phyloP scores from a whole-genome alignment of 176 grass and related monocot genomes.

The Oryza meridionalis region DNA sequence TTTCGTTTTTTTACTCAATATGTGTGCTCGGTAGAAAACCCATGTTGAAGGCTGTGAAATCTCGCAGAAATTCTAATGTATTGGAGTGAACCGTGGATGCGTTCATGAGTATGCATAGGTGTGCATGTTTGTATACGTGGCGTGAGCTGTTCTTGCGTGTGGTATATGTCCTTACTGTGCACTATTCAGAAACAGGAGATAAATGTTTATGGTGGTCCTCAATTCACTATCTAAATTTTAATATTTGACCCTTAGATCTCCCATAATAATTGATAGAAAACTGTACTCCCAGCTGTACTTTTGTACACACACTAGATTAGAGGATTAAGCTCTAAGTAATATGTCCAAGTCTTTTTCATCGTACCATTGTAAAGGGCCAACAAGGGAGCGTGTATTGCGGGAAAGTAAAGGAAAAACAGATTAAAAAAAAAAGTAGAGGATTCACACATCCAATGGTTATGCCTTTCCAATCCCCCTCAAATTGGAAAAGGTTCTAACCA shows the following conservation, averaged over 20 bases:
- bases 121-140: background rate
- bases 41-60: background rate
- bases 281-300: background rate
- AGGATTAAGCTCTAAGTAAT: background rate
- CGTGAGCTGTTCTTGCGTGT: background rate
- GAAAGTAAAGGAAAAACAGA: background rate
- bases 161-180: background rate
- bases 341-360: background rate
- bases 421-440: background rate
- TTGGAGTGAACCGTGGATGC: background rate
- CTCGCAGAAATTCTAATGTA: background rate
- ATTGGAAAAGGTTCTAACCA: conserved; percentile 11
- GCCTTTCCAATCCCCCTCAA: background rate
- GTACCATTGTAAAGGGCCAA: conserved; percentile 15
- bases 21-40: background rate
- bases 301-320: background rate
- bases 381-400: conserved; percentile 31
- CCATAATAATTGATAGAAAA: background rate
- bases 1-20: background rate
- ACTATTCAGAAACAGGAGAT: background rate
- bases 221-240: background rate
- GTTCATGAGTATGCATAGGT: background rate
- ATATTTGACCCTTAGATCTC: background rate
- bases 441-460: conserved; percentile 5
- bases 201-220: background rate